Evolutionary conservation across 257 asterid genomes (phyloP).

Genomic region (Jasminum sambac): DNA sequence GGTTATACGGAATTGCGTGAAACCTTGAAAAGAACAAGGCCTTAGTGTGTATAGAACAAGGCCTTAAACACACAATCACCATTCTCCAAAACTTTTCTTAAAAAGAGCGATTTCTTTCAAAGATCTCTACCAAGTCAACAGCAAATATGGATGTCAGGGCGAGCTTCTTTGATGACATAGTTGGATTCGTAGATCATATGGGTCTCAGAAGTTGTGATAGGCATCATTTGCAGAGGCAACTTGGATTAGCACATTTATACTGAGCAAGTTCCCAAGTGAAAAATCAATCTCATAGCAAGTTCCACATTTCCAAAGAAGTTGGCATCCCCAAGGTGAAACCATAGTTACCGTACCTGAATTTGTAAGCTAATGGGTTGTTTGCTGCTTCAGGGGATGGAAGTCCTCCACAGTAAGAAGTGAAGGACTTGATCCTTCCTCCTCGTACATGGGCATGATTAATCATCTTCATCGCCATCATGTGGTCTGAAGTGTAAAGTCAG

Average conservation of each 20-base stretch:
- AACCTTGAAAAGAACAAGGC: too few species aligned
- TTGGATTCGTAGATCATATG: neutral
- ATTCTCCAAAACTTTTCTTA: too few species aligned
- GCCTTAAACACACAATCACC: too few species aligned
- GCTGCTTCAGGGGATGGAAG: slow-evolving; percentile 97
- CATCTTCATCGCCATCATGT: slow-evolving; percentile 99
- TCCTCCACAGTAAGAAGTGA: slow-evolving; percentile 90
- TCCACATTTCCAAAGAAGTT: neutral
- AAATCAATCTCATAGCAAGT: slow-evolving; percentile 1
- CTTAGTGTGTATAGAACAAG: too few species aligned
- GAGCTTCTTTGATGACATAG: neutral
- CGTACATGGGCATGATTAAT: slow-evolving; percentile 70
- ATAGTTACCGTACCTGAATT: slow-evolving; percentile 94
- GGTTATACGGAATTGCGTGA: too few species aligned
- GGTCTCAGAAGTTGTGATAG: neutral
- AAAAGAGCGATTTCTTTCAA: too few species aligned
- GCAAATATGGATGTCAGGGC: neutral
- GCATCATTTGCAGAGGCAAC: neutral
- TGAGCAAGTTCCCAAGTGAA: neutral
- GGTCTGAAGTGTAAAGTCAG: slow-evolving; percentile 51
- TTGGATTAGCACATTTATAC: neutral
- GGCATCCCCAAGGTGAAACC: slow-evolving; percentile 6
- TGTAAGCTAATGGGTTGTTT: slow-evolving; percentile 89
- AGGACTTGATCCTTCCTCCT: slow-evolving; percentile 87
- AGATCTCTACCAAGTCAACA: too few species aligned